Evolutionary conservation across 805 yeast species (phyloP), one percentile per base, ranked within the genome.

Genomic region (Zygotorulaspora chibaensis): DNA sequence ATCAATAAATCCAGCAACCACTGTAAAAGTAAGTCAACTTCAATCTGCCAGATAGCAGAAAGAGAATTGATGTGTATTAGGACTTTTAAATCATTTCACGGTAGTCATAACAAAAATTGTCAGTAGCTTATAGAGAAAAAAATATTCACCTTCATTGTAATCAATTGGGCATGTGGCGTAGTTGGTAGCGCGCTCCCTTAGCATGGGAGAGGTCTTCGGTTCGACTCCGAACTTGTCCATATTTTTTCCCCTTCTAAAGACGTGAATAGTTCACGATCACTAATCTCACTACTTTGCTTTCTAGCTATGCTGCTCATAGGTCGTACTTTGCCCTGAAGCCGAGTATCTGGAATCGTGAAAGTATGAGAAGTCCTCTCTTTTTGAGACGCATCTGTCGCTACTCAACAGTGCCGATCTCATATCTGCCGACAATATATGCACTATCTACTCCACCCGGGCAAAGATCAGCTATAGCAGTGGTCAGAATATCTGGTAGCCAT

Each of bases 391-490:
- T 23, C 18, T 28, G 40, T 35, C 29, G 40, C n/a, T 40, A 29
- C 15, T 28, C 43, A 11, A 40, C 44, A 6, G 26, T 39, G 13
- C 23, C 42, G 12, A 48, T 46, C 2, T 35, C 42, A 3, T 26
- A 38, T n/a, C 49, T 48, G 38, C 49, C 93, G 8, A 93, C 99
- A 0, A 82, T 93, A 1, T 93, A 84, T 69, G 99, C 99, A 0
- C 68, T 89, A 13, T 87, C 98, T 0, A 91, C 98, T 0, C 80
- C 84, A 8, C 79, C 85, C 0, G 81, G 88, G 2, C 57, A 55
- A 0, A 74, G 83, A 48, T 77, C 97, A 0, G 99, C 97, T 0
- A 80, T 93, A 18, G 96, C 89, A 0, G 87, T 93, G 1, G 73
- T 93, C 3, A 71, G 99, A 40, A 69, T 90, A 0, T 80, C 96